Evolutionary conservation across 805 yeast genomes (phyloP).

Genomic region (Wickerhamomyces alni): DNA sequence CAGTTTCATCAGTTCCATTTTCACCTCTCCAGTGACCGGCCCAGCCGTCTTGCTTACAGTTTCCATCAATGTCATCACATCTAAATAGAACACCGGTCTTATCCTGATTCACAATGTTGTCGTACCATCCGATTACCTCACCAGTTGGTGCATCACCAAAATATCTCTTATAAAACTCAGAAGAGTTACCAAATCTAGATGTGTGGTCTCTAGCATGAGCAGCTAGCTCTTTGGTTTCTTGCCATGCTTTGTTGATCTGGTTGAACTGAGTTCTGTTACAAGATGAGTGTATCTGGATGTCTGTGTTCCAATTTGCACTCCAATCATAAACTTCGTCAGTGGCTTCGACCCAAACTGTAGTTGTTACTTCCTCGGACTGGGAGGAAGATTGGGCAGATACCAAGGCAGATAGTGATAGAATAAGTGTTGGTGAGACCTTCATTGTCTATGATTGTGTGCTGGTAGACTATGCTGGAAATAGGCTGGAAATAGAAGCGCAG

Average conservation of each 20-base stretch:
- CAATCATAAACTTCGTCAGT: slow-evolving; percentile 9
- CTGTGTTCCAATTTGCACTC: slow-evolving; percentile 13
- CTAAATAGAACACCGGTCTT: slow-evolving; percentile 30
- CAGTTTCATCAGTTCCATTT: slow-evolving; percentile 32
- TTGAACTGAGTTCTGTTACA: slow-evolving; percentile 15
- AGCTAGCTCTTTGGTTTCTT: slow-evolving; percentile 28
- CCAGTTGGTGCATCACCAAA: slow-evolving; percentile 32
- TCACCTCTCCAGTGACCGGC: slow-evolving; percentile 36
- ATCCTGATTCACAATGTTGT: slow-evolving; percentile 27
- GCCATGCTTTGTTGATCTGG: slow-evolving; percentile 20
- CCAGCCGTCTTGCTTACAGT: slow-evolving; percentile 29
- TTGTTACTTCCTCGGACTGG: not conserved
- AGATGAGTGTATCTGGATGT: slow-evolving; percentile 16
- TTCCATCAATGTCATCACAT: slow-evolving; percentile 35
- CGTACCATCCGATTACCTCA: slow-evolving; percentile 31
- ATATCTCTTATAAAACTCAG: slow-evolving; percentile 28
- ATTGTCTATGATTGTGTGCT: no score
- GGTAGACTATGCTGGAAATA: no score
- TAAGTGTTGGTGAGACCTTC: not conserved
- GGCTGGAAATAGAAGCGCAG: no score
- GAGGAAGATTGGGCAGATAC: slow-evolving; percentile 4
- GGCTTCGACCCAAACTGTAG: slow-evolving; percentile 10
- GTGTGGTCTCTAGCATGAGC: slow-evolving; percentile 31
- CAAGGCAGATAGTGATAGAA: not conserved
- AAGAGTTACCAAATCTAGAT: slow-evolving; percentile 27